Evolutionary conservation across 2,329 filamentous ascomycete genomes (phyloP), one percentile per base, ranked within the genome.

Genomic region (Phialophora tarda): DNA sequence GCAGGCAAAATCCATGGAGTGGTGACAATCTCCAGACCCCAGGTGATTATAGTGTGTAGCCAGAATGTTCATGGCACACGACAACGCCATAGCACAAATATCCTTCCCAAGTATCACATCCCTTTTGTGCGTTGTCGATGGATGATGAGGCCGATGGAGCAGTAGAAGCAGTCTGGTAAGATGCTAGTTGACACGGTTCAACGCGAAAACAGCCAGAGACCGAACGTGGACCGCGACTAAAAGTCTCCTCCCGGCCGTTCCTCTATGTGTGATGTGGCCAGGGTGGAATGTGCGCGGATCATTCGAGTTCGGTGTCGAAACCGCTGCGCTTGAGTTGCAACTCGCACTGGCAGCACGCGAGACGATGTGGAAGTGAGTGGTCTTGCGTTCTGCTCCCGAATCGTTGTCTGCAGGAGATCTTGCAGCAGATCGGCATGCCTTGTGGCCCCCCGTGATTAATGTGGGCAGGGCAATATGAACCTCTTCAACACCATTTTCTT

Each of bases 1-100:
- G 26, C 28, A 59, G 30, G n/a, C 26, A n/a, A 50, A 10, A 2
- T 50, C 57, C 23, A 17, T 59, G 41, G 57, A 59, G 23, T 59
- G 57, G 57, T 59, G 41, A 59, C n/a, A 21, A 17, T 28, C 10
- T n/a, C 38, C 3, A 4, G 38, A 8, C 6, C n/a, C 11, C 14
- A 44, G 21, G 2, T 34, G 6, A 44, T n/a, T 44, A 5, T 21
- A 1, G 17, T n/a, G 12, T 44, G 17, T 44, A 44, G 14, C 38
- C 38, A 44, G 17, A n/a, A 7, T n/a, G 38, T 44, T n/a, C 38
- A 8, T 44, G 14, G 14, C 6, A 7, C 14, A 41, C 6, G 17
- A 41, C 17, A 1, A 7, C 14, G 38, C 38, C 12, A 38, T 38
- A 17, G 12, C 14, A 38, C 12, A 38, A 41, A 17, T 7, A 2